These are phyloP conservation scores for Peronospora destructor DNA, from an alignment of 352 stramenopile species.

Conservation along the genomic window DNA sequence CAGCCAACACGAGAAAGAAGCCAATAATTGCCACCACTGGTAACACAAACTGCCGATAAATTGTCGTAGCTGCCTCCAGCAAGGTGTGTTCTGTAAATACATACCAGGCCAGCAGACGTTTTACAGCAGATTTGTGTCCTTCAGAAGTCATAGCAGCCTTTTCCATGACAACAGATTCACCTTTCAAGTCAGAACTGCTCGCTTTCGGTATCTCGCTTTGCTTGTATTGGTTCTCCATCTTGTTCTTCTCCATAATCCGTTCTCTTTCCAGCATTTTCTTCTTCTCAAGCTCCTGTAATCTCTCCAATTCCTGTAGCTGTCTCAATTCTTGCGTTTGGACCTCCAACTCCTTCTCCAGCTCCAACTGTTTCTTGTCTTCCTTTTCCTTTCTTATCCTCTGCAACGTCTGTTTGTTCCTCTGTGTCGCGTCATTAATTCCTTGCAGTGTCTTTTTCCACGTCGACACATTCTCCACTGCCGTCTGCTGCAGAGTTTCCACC, in stretches of 20 bases:
- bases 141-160: background rate
- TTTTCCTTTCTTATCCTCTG: conserved; percentile 6
- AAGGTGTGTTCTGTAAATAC: conserved; percentile 7
- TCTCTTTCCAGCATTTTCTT: conserved; percentile 4
- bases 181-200: background rate
- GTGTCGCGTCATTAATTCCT: conserved; percentile 12
- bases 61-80: background rate
- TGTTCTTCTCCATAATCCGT: background rate
- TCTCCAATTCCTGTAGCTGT: conserved; percentile 5
- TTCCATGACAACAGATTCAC: background rate
- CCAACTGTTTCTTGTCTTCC: background rate
- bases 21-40: conserved; percentile 24
- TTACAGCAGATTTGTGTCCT: conserved; percentile 1
- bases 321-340: background rate
- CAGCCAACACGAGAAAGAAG: conserved; percentile 24
- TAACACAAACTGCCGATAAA: conserved; percentile 26
- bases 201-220: background rate
- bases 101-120: conserved; percentile 16
- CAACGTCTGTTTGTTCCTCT: conserved; percentile 15
- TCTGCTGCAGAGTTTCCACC: conserved; percentile 4
- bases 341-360: conserved; percentile 9
- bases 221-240: conserved; percentile 1
- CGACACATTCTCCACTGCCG: conserved; percentile 14
- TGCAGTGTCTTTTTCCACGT: conserved; percentile 19
- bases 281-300: conserved; percentile 3